Conservation (phyloP, 2,329 filamentous ascomycete genomes). For the Talaromyces sp. region DNA sequence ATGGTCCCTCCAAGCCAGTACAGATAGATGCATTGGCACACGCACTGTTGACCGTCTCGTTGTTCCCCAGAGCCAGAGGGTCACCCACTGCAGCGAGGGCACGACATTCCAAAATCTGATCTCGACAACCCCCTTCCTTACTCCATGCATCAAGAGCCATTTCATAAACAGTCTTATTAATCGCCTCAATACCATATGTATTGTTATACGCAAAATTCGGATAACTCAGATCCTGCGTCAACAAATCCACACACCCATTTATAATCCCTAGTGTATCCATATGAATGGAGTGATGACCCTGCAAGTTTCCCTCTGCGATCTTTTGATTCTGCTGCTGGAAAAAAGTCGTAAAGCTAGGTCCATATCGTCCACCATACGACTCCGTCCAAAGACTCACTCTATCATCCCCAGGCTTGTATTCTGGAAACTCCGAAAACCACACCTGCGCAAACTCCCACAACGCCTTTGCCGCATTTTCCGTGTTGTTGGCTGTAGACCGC, state of each 20-base stretch:
- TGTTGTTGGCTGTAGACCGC: constrained; percentile 49
- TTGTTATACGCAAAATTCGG: constrained; percentile 58
- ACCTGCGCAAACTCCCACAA: constrained; percentile 61
- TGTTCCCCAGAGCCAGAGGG: constrained; percentile 49
- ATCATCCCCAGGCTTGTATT: constrained; percentile 60
- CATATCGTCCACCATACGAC: constrained; percentile 49
- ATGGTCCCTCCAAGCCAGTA: constrained; percentile 47
- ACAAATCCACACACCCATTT: constrained; percentile 56
- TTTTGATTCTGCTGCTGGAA: constrained; percentile 45
- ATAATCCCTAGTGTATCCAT: constrained; percentile 57
- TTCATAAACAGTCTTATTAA: constrained; percentile 51
- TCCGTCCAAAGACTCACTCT: constrained; percentile 47
- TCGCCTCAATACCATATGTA: constrained; percentile 56
- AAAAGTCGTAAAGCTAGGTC: constrained; percentile 41
- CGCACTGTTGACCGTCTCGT: constrained; percentile 45
- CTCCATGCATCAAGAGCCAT: constrained; percentile 47
- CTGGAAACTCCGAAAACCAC: constrained; percentile 64
- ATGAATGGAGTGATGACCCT: constrained; percentile 39
- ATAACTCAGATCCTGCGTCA: constrained; percentile 50
- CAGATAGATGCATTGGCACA: constrained; percentile 47
- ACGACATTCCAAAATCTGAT: constrained; percentile 55
- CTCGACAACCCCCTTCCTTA: constrained; percentile 52
- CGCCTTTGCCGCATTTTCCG: constrained; percentile 54
- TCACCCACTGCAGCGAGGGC: constrained; percentile 49
- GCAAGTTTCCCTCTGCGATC: constrained; percentile 34